phyloP scores from a whole-genome alignment of 345 rosid species.

The Aquilaria malaccensis region DNA sequence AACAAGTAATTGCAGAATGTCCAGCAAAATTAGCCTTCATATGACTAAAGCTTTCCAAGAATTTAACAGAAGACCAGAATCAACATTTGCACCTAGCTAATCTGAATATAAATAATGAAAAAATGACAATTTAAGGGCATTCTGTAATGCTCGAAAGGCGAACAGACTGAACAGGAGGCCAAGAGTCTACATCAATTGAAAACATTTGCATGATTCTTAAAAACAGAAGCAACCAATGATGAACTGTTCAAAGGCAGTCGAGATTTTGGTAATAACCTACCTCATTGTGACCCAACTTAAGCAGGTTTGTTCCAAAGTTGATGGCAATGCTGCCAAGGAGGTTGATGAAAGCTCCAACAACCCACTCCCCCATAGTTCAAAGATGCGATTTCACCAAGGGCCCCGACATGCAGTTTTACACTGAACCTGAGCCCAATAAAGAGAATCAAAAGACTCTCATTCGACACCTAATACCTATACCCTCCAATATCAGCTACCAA shows the following conservation, averaged over 20 bases:
- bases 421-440: slow-evolving; percentile 15
- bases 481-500: not conserved
- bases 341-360: slow-evolving; percentile 93
- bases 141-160: too few relatives aligned
- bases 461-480: not conserved
- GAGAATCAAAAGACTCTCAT: slow-evolving; percentile 18
- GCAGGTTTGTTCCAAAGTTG: slow-evolving; percentile 98
- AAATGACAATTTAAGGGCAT: too few relatives aligned
- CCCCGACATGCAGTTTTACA: slow-evolving; percentile 28
- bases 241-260: not conserved
- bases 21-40: too few relatives aligned
- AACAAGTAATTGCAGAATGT: too few relatives aligned
- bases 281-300: slow-evolving; percentile 94
- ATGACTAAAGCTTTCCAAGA: not conserved
- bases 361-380: slow-evolving; percentile 93
- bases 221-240: not conserved
- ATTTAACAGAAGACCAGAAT: not conserved
- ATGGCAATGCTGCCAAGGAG: slow-evolving; percentile 96
- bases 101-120: too few relatives aligned
- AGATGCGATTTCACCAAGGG: slow-evolving; percentile 24
- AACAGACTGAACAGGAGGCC: not conserved
- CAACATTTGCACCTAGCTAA: not conserved
- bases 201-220: too few relatives aligned
- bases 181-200: not conserved
- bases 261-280: slow-evolving; percentile 21